Base-by-base conservation (phyloP, 2,329 filamentous ascomycete genomes). In the Aspergillus unguis region DNA sequence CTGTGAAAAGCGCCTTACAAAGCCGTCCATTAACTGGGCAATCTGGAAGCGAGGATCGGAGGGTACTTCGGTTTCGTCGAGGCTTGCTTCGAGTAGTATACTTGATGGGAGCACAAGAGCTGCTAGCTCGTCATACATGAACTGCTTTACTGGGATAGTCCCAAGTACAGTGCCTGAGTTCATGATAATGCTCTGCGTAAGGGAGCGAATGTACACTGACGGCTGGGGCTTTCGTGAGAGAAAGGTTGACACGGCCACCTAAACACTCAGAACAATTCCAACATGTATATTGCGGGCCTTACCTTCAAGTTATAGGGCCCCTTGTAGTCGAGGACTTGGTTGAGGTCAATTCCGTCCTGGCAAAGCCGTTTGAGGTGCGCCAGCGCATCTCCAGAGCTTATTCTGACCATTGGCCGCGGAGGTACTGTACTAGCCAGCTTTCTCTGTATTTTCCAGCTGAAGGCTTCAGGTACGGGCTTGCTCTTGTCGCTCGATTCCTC, bases 341-440 rank as follows among this genome's bases (percentile, higher is more conserved):
- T 80, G 23, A 86, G 78, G 60, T 92, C 85, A 27, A 82, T 75
- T 2, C 85, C 86, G 68, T 96, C 90, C 51, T 81, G 76, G 56
- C 87, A 88, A 28, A 96, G 73, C 41, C 84, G 82, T 52, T 80
- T 80, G 57, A 96, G 78, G 60, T 89, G 85, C 23, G 74, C 74
- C 57, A 87, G 81, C 0, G 91, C 88, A 62, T 90, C 85, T 10
- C 85, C 81, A 60, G 89, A 87, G 27, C 81, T 83, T 2, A 92
- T 67, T 48, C 90, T 80, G 8, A 96, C 88, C 62, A 96, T 92
- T 0, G 92, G 92, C 6, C 92, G 83, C 6, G 94, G 94, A 3
- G 94, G 94, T 63, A 96, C 92, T 0, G 91, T 96, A 61, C 91
- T 96, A 1, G 94, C 92, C 31, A 99, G 78, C 57, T 87, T 87